Base-by-base conservation (phyloP, 306 rosid genomes). In the Canavalia ensiformis region DNA sequence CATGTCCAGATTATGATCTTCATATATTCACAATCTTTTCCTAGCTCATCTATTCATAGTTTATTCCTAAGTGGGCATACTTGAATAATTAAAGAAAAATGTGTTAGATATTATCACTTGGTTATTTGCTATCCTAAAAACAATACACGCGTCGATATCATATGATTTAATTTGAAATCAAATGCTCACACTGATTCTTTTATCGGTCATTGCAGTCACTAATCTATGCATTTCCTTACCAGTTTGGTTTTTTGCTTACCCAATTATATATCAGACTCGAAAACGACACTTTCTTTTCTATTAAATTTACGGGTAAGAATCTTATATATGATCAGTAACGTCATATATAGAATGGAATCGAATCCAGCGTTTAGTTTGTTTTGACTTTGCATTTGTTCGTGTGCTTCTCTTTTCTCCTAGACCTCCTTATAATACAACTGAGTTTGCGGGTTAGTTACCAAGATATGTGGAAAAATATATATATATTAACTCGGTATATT, bases 51-150 rank as follows among this genome's bases (percentile, higher is more conserved):
- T 3, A 11, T 52, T 18, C 49, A 3, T 63, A 35, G 33, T 75
- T 68, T 72, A 80, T 50, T 74, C 76, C 72, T 10, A 75, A 67
- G 72, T 68, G 72, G 72, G 42, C 76, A 28, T 18, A 13, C 7
- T 4, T 30, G 7, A 78, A 64, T 34, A 54, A 65, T 55, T 8
- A 13, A 34, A 54, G 50, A 65, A 7, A 56, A 39, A 55, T 29
- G 35, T 10, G 18, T 69, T 68, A 39, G 58, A 69, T 41, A 51
- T 51, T 47, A 50, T 13, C 30, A 31, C 35, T 62, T 71, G 46
- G 34, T 41, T 71, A 83, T 83, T 46, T 70, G 35, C 8, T 37
- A 59, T n/a, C 57, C 65, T 69, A 44, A 66, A 65, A 74, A 56
- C 10, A 66, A 52, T 35, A 74, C 52, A 31, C 6, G 39, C 8